phyloP scores from a whole-genome alignment of 441 rosid species.

The Erodium texanum region DNA sequence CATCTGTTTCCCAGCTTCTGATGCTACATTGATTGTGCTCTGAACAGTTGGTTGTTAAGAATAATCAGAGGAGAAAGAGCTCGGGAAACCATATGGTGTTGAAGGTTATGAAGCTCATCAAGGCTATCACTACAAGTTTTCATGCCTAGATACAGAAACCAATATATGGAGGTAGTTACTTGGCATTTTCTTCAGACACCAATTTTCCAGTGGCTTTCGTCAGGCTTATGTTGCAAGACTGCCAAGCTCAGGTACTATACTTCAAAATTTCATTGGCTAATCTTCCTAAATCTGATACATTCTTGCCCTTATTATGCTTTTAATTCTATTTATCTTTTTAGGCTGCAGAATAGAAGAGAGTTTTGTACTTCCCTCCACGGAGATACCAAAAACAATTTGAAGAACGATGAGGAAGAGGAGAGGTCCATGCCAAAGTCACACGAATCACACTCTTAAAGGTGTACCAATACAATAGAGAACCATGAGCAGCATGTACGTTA shows the following conservation, averaged over 20 bases:
- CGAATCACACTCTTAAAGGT: neutral
- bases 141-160: neutral
- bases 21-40: neutral
- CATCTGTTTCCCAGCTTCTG: neutral
- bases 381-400: too few species aligned
- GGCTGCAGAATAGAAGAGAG: too few species aligned
- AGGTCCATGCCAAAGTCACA: neutral
- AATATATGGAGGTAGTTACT: conserved; percentile 10
- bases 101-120: too few species aligned
- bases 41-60: neutral
- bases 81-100: neutral
- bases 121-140: too few species aligned
- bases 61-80: neutral
- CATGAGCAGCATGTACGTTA: neutral
- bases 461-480: neutral
- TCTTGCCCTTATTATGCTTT: neutral
- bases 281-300: too few species aligned
- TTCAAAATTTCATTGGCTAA: neutral
- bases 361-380: too few species aligned
- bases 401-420: too few species aligned
- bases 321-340: too few species aligned
- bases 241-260: neutral
- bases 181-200: conserved; percentile 10
- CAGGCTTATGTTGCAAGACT: neutral
- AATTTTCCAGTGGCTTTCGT: neutral